phyloP scores from a whole-genome alignment of 805 yeast species.

The Ogataea glucozyma region DNA sequence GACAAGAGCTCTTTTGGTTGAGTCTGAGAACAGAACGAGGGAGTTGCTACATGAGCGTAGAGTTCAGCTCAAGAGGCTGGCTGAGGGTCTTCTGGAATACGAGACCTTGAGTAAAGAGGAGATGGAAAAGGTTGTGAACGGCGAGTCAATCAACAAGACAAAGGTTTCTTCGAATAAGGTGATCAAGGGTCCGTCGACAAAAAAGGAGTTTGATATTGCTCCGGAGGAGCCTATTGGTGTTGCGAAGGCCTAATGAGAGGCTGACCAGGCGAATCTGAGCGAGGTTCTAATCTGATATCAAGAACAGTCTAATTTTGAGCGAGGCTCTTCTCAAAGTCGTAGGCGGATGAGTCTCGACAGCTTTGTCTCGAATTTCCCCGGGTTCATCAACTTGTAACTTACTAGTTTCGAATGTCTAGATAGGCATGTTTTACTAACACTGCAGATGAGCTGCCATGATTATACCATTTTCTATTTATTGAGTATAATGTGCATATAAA shows the following conservation, averaged over 20 bases:
- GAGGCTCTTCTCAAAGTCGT: too few species aligned
- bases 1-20: constrained; percentile 71
- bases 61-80: constrained; percentile 78
- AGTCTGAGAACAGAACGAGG: constrained; percentile 80
- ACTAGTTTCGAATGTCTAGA: background rate
- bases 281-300: too few species aligned
- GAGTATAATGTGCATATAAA: constrained; percentile 16
- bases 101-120: constrained; percentile 92
- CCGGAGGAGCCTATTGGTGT: constrained; percentile 35
- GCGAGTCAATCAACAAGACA: constrained; percentile 69
- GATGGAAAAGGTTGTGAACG: constrained; percentile 81
- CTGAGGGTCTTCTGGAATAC: constrained; percentile 90
- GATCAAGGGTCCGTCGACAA: constrained; percentile 45
- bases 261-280: too few species aligned
- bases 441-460: too few species aligned
- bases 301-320: too few species aligned
- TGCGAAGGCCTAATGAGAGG: constrained; percentile 24
- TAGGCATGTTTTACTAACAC: background rate
- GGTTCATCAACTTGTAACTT: constrained; percentile 1
- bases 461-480: constrained; percentile 7
- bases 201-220: constrained; percentile 37
- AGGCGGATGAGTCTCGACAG: too few species aligned
- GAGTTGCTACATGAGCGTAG: constrained; percentile 58
- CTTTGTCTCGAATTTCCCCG: too few species aligned
- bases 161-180: constrained; percentile 77